phyloP scores from a whole-genome alignment of 2,329 filamentous ascomycete genomes.

The Aspergillus tamarii region DNA sequence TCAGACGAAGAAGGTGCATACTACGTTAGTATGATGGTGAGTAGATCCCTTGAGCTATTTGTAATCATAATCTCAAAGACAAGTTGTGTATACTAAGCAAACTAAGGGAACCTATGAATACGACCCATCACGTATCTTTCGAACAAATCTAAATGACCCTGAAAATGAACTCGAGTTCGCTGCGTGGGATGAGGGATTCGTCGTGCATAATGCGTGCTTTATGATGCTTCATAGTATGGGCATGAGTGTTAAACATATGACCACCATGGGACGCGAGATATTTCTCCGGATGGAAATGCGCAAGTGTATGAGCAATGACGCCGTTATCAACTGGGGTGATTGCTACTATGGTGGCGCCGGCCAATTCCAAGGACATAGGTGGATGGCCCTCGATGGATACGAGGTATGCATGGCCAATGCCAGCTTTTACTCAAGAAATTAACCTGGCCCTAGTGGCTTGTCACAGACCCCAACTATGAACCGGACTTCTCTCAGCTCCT shows the following conservation, averaged over 20 bases:
- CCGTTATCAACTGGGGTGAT: neutral
- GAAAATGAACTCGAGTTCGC: neutral
- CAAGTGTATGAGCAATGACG: neutral
- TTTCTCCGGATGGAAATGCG: neutral
- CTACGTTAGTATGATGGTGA: neutral
- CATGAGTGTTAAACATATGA: neutral
- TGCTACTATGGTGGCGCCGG: neutral
- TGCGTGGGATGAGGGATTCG: neutral
- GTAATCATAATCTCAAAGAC: neutral
- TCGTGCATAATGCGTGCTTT: neutral
- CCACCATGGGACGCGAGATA: neutral
- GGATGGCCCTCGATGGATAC: neutral
- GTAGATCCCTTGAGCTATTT: neutral
- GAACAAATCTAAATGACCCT: neutral
- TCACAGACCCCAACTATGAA: neutral
- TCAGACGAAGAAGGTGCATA: neutral
- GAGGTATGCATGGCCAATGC: neutral
- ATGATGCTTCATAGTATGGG: neutral
- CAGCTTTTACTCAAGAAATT: neutral
- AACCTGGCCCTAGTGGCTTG: constrained; percentile 5
- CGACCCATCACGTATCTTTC: neutral
- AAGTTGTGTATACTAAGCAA: neutral
- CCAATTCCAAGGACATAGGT: neutral
- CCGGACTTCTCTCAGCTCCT: neutral
- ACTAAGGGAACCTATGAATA: neutral